Conservation (phyloP, 2,329 filamentous ascomycete species). For the Dactylellina cionopaga region DNA sequence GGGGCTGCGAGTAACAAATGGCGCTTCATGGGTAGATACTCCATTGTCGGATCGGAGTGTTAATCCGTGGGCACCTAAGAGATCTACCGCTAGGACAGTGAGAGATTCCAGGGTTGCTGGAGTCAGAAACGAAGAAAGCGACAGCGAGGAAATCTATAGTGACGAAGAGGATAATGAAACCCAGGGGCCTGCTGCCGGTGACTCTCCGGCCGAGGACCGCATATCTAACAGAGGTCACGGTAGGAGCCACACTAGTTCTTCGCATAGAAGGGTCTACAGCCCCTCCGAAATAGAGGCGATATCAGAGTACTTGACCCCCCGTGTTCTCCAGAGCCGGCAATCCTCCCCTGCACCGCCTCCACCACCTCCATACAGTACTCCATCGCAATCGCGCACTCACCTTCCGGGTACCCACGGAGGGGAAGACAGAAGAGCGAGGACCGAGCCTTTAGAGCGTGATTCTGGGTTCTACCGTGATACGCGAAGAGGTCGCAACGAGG, state of each 20-base stretch:
- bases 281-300: not conserved
- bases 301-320: not conserved
- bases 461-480: no score
- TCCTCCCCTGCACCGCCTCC: constrained; percentile 9
- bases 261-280: not conserved
- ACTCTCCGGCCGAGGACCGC: not conserved
- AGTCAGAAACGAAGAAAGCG: no score
- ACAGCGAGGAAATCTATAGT: no score
- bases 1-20: not conserved
- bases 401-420: not conserved
- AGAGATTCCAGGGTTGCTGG: no score
- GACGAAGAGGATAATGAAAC: no score
- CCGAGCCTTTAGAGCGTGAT: no score
- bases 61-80: no score
- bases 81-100: no score
- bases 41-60: not conserved
- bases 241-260: not conserved
- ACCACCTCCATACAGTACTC: constrained; percentile 16
- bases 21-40: not conserved
- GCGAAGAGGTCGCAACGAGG: no score
- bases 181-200: no score
- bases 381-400: not conserved
- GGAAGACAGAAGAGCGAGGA: not conserved
- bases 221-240: not conserved
- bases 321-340: not conserved